Conservation (phyloP, 257 asterid species). For the Coffea canephora region DNA sequence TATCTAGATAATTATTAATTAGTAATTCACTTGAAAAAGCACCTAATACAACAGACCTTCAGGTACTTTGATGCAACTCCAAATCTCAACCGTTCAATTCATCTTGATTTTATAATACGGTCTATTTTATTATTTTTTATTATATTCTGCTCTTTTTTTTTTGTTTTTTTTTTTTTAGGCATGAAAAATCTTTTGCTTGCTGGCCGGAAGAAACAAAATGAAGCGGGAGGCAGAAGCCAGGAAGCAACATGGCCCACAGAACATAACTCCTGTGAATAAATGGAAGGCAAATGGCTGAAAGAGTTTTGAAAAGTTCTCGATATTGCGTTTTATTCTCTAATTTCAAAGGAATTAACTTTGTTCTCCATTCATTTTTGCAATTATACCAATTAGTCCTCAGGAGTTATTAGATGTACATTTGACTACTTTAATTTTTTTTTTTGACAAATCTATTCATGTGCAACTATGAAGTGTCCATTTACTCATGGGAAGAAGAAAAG, state of each 20-base stretch:
- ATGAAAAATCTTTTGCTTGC: neutral
- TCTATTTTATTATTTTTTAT: too few species aligned
- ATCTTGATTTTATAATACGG: too few species aligned
- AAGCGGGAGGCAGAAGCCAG: conserved; percentile 2
- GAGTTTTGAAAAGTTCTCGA: neutral
- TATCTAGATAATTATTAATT: too few species aligned
- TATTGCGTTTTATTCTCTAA: neutral
- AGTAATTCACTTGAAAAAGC: too few species aligned
- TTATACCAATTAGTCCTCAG: neutral
- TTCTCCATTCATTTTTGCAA: neutral
- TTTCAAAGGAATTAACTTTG: neutral
- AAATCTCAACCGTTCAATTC: too few species aligned
- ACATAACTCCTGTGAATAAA: neutral
- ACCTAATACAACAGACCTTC: too few species aligned
- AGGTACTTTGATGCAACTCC: too few species aligned
- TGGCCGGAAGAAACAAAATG: conserved; percentile 1
- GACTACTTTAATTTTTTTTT: neutral
- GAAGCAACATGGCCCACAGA: neutral
- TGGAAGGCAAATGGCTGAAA: neutral
- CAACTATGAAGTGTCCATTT: neutral
- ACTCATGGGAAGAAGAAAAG: too few species aligned
- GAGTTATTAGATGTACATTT: neutral
- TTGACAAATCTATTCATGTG: neutral
- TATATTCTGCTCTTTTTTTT: too few species aligned
- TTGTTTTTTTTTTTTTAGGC: too few species aligned